These are phyloP conservation scores for Gnomoniopsis sp. DNA, from an alignment of 2,329 filamentous ascomycete genomes.

Conservation along the genomic window DNA sequence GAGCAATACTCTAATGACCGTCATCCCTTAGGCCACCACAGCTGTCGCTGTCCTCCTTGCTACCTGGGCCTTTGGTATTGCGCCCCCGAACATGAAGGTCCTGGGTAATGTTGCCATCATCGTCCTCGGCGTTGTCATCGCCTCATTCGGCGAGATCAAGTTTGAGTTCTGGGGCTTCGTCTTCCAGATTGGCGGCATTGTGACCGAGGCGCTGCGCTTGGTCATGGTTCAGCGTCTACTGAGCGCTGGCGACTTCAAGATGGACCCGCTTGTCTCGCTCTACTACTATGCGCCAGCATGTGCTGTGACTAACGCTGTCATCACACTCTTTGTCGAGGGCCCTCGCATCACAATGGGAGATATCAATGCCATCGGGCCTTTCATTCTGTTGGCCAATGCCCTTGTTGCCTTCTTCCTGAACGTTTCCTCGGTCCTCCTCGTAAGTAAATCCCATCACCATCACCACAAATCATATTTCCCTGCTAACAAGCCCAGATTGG, in stretches of 20 bases:
- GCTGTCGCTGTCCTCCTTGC: constrained; percentile 84
- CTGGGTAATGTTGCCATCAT: constrained; percentile 87
- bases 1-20: neutral
- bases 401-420: constrained; percentile 72
- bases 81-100: constrained; percentile 74
- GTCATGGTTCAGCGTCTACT: constrained; percentile 75
- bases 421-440: constrained; percentile 75
- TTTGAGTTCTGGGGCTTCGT: constrained; percentile 74
- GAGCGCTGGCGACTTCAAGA: constrained; percentile 76
- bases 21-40: constrained; percentile 68
- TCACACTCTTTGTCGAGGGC: constrained; percentile 67
- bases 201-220: constrained; percentile 73
- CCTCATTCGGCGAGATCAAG: constrained; percentile 86
- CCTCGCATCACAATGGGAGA: constrained; percentile 62
- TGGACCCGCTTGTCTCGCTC: constrained; percentile 77
- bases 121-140: constrained; percentile 85
- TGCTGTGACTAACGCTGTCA: constrained; percentile 71
- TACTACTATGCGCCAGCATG: constrained; percentile 82
- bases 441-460: constrained; percentile 41
- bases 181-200: constrained; percentile 69
- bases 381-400: constrained; percentile 68
- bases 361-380: constrained; percentile 65
- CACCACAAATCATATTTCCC: too few species aligned
- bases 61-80: constrained; percentile 77
- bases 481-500: constrained; percentile 45